Base-by-base conservation (phyloP, 768 basidiomycete species). In the Trametes sanguinea region DNA sequence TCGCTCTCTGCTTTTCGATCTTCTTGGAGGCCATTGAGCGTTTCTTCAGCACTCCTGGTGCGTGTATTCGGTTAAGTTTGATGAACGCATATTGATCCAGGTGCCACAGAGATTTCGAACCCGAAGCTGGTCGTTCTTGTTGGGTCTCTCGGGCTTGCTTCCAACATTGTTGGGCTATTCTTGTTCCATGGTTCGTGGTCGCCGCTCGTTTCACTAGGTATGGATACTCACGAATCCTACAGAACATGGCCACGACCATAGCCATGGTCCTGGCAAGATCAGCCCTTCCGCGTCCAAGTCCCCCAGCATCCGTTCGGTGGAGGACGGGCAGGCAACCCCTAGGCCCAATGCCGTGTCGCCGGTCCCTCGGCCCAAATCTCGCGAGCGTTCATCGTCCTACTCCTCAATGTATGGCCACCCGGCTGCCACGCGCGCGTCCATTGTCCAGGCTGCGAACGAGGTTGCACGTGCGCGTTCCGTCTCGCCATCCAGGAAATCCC, bases 1-100 rank as follows among this genome's bases (percentile, higher is more conserved):
- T 98, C 45, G 97, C 97, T 0, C 84, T 98, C 0, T 99, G 97
- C 76, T 95, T 98, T 76, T 94, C 95, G 5, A 98, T 99, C 66
- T 88, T 84, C 48, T 77, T 98, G 67, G 96, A 99, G 73, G 95
- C 97, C 5, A 75, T 98, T 48, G 86, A 92, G 64, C 85, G 97
- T 43, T 94, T 98, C 79, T 91, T 98, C 78, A 83, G 79, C 62
- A 86, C 86, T 4, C 89, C 90, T 65, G 92, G 95, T 90, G 64
- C 53, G 80, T 69, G 1, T 4, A 29, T 55, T 17, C 5, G 62
- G 40, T 17, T 17, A 40, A 65, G 35, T 48, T 54, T 27, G 48
- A 54, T 67, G 39, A n/a, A 39, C 17, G n/a, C 22, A 9, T 27
- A 11, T 11, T 37, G 6, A 37, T 37, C 6, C 6, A 37, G 35